phyloP scores from a whole-genome alignment of 1,284 basidiomycete species.

The Afroboletus lepidellus region DNA sequence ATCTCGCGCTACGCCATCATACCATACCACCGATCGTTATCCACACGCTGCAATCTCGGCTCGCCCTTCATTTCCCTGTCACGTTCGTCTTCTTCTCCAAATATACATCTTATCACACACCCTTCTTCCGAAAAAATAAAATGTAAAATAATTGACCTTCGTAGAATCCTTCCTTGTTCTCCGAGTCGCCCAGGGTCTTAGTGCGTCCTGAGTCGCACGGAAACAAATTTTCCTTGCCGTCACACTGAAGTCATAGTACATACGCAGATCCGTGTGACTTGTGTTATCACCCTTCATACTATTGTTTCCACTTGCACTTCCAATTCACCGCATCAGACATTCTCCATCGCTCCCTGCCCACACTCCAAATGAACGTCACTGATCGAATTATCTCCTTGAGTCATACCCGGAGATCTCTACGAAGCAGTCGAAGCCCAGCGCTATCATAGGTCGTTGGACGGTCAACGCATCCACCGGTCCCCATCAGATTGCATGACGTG shows the following conservation, averaged over 20 bases:
- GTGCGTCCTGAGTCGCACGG: slow-evolving; percentile 21
- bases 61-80: slow-evolving; percentile 22
- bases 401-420: slow-evolving; percentile 12
- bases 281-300: slow-evolving; percentile 23
- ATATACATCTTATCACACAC: slow-evolving; percentile 29
- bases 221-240: slow-evolving; percentile 24
- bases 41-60: slow-evolving; percentile 28
- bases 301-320: slow-evolving; percentile 17
- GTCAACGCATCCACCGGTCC: slow-evolving; percentile 10
- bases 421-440: slow-evolving; percentile 12
- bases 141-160: slow-evolving; percentile 6
- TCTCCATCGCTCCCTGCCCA: slow-evolving; percentile 18
- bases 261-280: slow-evolving; percentile 32
- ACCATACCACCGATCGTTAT: slow-evolving; percentile 25
- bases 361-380: slow-evolving; percentile 14
- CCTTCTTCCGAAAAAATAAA: slow-evolving; percentile 3
- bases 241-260: slow-evolving; percentile 30
- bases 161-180: slow-evolving; percentile 17
- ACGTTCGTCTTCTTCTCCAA: slow-evolving; percentile 18
- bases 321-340: slow-evolving; percentile 24
- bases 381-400: slow-evolving; percentile 15
- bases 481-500: slow-evolving; percentile 34
- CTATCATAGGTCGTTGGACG: slow-evolving; percentile 11
- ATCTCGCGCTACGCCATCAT: slow-evolving; percentile 27
- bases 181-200: slow-evolving; percentile 23